These are phyloP conservation scores for Eucalyptus virginea DNA, from an alignment of 345 rosid species.

Conservation along the genomic window DNA sequence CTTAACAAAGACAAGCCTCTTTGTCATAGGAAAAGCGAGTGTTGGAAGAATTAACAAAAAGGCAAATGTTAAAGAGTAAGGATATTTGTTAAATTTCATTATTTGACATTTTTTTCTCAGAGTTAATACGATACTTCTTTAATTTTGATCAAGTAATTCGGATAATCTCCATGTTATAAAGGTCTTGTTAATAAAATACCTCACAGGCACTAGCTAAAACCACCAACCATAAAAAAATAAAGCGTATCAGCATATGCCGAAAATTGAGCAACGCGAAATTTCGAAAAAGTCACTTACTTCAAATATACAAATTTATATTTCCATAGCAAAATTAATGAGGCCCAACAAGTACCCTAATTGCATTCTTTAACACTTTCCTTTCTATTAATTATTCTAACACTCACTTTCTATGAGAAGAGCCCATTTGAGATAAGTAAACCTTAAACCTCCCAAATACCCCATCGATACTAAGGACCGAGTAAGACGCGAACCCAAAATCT, in stretches of 20 bases:
- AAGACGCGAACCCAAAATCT: not conserved
- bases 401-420: not conserved
- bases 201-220: not conserved
- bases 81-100: not conserved
- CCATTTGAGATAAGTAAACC: not conserved
- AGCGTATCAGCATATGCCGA: not conserved
- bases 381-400: not conserved
- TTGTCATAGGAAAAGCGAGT: not conserved
- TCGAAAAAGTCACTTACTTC: not conserved
- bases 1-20: accelerated
- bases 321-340: not conserved
- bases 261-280: no score
- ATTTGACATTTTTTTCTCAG: no score
- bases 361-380: not conserved
- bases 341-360: not conserved
- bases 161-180: not conserved
- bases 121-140: no score
- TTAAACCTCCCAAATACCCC: not conserved
- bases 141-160: no score
- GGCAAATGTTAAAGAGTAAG: not conserved
- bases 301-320: no score
- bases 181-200: not conserved
- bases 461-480: not conserved
- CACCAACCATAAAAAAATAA: no score
- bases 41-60: not conserved